Evolutionary conservation across 2,329 filamentous ascomycete species (phyloP).

Genomic region (Ophiosphaerella korrae): DNA sequence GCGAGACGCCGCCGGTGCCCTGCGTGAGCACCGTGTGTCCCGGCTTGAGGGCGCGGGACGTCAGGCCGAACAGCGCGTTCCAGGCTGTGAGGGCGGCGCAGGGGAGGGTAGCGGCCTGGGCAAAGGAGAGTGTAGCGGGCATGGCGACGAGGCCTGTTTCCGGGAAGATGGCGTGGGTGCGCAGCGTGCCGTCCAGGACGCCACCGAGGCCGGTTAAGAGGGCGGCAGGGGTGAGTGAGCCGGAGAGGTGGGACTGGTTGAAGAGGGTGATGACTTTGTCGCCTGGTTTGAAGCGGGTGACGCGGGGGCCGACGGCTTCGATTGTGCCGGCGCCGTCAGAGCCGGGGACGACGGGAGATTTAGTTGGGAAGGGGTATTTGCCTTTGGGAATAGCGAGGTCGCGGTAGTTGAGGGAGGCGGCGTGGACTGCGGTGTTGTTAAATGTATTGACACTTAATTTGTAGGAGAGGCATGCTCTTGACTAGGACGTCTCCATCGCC

Average conservation of each 20-base stretch:
- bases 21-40: conserved; percentile 65
- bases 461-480: conserved; percentile 52
- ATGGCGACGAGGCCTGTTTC: conserved; percentile 69
- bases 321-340: conserved; percentile 61
- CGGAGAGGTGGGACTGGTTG: conserved; percentile 62
- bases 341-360: conserved; percentile 50
- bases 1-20: conserved; percentile 72
- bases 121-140: conserved; percentile 60
- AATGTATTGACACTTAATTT: neutral
- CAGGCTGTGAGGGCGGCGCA: conserved; percentile 55
- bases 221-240: conserved; percentile 48
- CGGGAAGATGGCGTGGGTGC: conserved; percentile 69
- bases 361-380: conserved; percentile 52
- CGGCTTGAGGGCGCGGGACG: conserved; percentile 44
- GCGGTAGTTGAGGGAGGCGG: conserved; percentile 56
- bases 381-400: conserved; percentile 56
- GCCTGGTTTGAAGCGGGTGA: conserved; percentile 61
- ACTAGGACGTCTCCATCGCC: conserved; percentile 76
- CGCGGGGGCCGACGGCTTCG: conserved; percentile 59
- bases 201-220: conserved; percentile 68
- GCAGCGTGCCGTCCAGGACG: conserved; percentile 68
- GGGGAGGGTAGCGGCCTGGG: conserved; percentile 54
- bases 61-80: conserved; percentile 59
- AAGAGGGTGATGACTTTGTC: conserved; percentile 69
- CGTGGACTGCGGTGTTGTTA: conserved; percentile 48